Evolutionary conservation across 1,139 yeast species (phyloP).

Genomic region (Yamadazyma membranifaciens): DNA sequence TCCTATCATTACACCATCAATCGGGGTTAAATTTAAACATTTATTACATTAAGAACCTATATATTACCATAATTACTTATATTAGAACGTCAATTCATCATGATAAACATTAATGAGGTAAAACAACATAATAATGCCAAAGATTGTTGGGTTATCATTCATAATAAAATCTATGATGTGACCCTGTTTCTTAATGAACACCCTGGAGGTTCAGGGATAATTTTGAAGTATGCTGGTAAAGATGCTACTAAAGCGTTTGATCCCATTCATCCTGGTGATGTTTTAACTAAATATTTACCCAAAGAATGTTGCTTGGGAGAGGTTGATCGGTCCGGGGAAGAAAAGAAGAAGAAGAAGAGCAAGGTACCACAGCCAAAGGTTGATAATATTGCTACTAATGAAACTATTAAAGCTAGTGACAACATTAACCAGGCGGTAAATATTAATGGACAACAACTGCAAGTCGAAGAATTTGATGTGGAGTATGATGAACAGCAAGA

Average conservation of each 20-base stretch:
- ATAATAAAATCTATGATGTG: conserved; percentile 51
- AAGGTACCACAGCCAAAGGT: background rate
- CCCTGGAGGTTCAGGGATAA: conserved; percentile 55
- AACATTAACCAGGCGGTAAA: too few species aligned
- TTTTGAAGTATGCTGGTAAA: conserved; percentile 53
- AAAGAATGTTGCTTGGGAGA: conserved; percentile 33
- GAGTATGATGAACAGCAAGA: conserved; percentile 47
- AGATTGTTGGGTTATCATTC: conserved; percentile 59
- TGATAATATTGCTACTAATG: too few species aligned
- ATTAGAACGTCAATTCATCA: background rate
- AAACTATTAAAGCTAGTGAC: background rate
- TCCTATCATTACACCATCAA: too few species aligned
- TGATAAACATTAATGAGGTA: conserved; percentile 32
- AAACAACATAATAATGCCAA: conserved; percentile 33
- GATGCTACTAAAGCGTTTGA: conserved; percentile 62
- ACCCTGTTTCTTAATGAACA: conserved; percentile 48
- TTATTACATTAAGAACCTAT: too few species aligned
- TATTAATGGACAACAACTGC: conserved; percentile 4
- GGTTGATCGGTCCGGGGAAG: conserved; percentile 17
- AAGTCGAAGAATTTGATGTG: conserved; percentile 42
- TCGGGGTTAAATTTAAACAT: too few species aligned
- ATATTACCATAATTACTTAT: too few species aligned
- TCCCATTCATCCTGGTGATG: conserved; percentile 84
- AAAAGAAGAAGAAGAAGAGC: conserved; percentile 8
- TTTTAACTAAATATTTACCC: conserved; percentile 49